Evolutionary conservation across 2,329 filamentous ascomycete genomes (phyloP), one percentile per base, ranked within the genome.

Genomic region (Colletotrichum acutatum): DNA sequence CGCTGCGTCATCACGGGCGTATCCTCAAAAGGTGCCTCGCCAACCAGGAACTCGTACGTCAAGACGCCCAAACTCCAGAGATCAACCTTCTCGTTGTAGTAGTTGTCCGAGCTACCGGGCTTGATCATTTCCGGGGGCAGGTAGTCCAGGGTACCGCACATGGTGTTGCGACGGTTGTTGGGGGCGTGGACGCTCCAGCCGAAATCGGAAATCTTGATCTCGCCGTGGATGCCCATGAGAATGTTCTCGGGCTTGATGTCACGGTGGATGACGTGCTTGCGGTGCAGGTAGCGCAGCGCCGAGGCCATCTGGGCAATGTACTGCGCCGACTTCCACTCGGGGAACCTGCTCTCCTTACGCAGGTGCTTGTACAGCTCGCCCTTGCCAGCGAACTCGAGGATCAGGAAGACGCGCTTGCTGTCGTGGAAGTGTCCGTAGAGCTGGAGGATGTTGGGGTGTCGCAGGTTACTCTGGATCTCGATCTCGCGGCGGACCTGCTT

Each of bases 231-330:
- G 16, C 96, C 96, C 34, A 98, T 93, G 26, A 98, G 89, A 76
- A 98, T 98, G 79, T 98, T 98, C 84, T 98, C 95, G 2, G 95
- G 95, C 86, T 98, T 98, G 85, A 98, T 98, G 79, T 98, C 95
- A 72, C 95, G 90, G 84, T 98, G 96, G 86, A 98, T 98, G 77
- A 98, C 94, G 82, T 98, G 95, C 86, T 98, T 98, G 82, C 95
- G 95, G 86, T 98, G 95, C 58, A 98, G 89, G 80, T 98, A 98
- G 77, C 92, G 92, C 77, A 98, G 86, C 0, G 95, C 95, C 57
- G 93, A 93, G n/a, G 94, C 93, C 94, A 97, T 97, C 83, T 97
- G 94, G 2, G 94, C 94, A 75, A 97, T 91, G 82, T 96, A 97
- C 84, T 95, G 93, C 30, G 94, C 94, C 9, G 94, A 94, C 82